phyloP scores from a whole-genome alignment of 164 flowering plant species.

The Cinnamomum chago region DNA sequence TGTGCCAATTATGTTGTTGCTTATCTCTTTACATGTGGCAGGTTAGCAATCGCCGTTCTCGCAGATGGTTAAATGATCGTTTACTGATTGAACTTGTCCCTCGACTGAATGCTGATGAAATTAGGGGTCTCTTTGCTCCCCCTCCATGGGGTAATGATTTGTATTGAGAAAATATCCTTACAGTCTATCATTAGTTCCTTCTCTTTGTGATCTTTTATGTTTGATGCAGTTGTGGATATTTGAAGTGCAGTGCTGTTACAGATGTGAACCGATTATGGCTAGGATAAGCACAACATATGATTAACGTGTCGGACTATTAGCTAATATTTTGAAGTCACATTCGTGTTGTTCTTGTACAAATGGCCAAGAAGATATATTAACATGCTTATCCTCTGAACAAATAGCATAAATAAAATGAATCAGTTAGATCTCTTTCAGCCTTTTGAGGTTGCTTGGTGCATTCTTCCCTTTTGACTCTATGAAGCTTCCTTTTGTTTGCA shows the following conservation, averaged over 20 bases:
- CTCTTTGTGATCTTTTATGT: not conserved
- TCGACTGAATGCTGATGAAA: conserved; percentile 78
- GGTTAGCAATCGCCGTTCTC: conserved; percentile 86
- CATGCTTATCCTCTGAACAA: not conserved
- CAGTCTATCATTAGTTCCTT: not conserved
- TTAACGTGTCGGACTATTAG: too few species aligned
- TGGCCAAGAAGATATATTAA: not conserved
- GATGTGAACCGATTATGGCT: not conserved
- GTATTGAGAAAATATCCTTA: not conserved
- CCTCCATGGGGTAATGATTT: conserved; percentile 88
- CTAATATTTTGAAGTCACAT: too few species aligned
- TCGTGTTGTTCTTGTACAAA: not conserved
- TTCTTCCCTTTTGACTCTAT: not conserved
- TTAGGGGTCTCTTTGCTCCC: conserved; percentile 94
- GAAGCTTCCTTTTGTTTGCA: not conserved
- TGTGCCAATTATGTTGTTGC: not conserved
- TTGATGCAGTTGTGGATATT: not conserved
- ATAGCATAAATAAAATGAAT: too few species aligned
- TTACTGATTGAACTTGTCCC: conserved; percentile 94
- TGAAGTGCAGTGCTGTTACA: not conserved
- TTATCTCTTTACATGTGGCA: conserved; percentile 20
- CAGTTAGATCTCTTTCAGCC: not conserved
- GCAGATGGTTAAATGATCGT: conserved; percentile 90
- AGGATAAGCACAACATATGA: too few species aligned
- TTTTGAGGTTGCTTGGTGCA: not conserved